Base-by-base conservation (phyloP, 164 flowering plant species). In the Santalum album region DNA sequence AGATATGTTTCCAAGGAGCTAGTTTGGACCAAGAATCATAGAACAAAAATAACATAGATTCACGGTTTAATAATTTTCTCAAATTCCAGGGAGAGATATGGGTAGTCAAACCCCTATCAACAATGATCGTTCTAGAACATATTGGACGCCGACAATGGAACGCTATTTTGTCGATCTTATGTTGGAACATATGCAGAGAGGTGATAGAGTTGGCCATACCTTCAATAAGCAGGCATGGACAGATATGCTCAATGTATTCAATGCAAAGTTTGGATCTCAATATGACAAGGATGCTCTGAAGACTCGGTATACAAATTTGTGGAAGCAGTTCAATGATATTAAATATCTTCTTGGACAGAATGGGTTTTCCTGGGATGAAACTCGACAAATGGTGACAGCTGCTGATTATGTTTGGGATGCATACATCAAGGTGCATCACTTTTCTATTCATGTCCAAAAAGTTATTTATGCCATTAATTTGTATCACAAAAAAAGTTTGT, bases 81-180 rank as follows among this genome's bases (percentile, higher is more conserved):
- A 20, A 40, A 38, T 39, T 22, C 45, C 1, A 17, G 24, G 61
- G 57, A 24, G 35, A 53, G 49, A 44, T 56, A 78, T 78, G 83
- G 58, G 64, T 24, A 68, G 71, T 56, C 78, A 69, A 53, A 56
- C 36, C 44, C 66, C 49, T 25, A 4, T 60, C 15, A 42, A 49
- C 51, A 67, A 53, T 70, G 79, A 81, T 23, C 66, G 78, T 4
- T 67, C 80, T 11, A 76, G 83, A 59, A 76, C 78, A 27, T 69
- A 74, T 56, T 81, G 87, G 83, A 78, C 81, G 1, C 77, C 80
- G 47, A 49, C 78, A 46, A 81, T 81, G 87, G 83, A 78, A 53
- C 75, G 78, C 9, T 81, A 70, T 60, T 81, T 76, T 55, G 62
- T 78, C 52, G 78, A 81, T 57, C 77, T 81, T 48, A 76, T 81